Conservation (phyloP, 2,329 filamentous ascomycete genomes). For the Pyrenophora graminea region DNA sequence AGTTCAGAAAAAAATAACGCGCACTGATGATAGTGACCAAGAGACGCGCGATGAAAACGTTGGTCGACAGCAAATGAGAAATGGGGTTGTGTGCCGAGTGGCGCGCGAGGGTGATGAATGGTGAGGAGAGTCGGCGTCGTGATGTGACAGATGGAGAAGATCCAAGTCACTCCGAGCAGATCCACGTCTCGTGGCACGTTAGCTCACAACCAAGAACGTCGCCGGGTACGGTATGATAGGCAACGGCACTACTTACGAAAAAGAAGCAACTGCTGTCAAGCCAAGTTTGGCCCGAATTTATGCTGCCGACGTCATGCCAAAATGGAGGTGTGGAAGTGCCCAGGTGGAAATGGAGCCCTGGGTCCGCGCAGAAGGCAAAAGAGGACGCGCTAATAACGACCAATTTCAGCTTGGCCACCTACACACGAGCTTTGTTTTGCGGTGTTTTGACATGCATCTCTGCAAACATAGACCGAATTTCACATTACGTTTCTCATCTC, state of each 20-base stretch:
- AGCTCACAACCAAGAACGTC: slow-evolving; percentile 24
- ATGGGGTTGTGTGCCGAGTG: slow-evolving; percentile 23
- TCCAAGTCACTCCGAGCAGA: slow-evolving; percentile 40
- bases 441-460: too few relatives aligned
- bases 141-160: slow-evolving; percentile 38
- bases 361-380: slow-evolving; percentile 33
- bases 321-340: slow-evolving; percentile 19
- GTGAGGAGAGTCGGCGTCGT: slow-evolving; percentile 33
- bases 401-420: slow-evolving; percentile 46
- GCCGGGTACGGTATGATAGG: slow-evolving; percentile 11
- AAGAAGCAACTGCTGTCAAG: slow-evolving; percentile 16
- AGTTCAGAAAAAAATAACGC: slow-evolving; percentile 12
- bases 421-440: slow-evolving; percentile 2
- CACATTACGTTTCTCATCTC: too few relatives aligned
- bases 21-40: slow-evolving; percentile 12
- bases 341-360: slow-evolving; percentile 33
- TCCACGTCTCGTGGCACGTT: slow-evolving; percentile 44
- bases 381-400: slow-evolving; percentile 35
- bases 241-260: slow-evolving; percentile 21
- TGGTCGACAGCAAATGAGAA: slow-evolving; percentile 9
- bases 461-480: too few relatives aligned
- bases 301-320: slow-evolving; percentile 28
- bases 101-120: slow-evolving; percentile 25
- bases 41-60: slow-evolving; percentile 12
- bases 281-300: slow-evolving; percentile 8